Percentiles rank a stretch among this genome's conserved stretches.
phyloP scores from a whole-genome alignment of 2,329 filamentous ascomycete genomes.

The Nemania sp. region DNA sequence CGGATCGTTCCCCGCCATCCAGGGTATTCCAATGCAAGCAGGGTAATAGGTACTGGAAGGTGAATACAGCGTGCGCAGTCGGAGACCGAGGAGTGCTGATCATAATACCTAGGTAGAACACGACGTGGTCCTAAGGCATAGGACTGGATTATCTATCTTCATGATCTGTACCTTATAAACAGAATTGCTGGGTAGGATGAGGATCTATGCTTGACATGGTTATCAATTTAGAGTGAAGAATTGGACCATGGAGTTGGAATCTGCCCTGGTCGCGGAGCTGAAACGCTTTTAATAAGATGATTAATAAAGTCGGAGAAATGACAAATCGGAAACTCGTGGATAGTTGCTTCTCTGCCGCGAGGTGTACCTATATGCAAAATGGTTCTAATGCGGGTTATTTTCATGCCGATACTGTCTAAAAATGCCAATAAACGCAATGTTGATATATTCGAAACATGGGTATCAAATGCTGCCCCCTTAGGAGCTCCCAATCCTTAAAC shows the following conservation, averaged over 20 bases:
- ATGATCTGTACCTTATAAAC: slow-evolving; percentile 17
- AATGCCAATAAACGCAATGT: slow-evolving; percentile 16
- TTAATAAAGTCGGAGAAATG: slow-evolving; percentile 10
- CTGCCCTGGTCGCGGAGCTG: slow-evolving; percentile 24
- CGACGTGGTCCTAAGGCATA: slow-evolving; percentile 15
- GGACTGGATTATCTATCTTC: slow-evolving; percentile 9
- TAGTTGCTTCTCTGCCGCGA: not conserved
- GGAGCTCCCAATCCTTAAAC: slow-evolving; percentile 17
- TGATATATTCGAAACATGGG: slow-evolving; percentile 40
- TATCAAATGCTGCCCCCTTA: slow-evolving; percentile 43
- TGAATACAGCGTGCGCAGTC: slow-evolving; percentile 2
- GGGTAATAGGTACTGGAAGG: not conserved
- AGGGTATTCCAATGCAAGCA: not conserved
- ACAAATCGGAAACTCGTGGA: slow-evolving; percentile 6
- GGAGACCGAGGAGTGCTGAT: not conserved
- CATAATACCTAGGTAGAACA: not conserved
- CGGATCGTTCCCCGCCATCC: not conserved
- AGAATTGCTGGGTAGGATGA: slow-evolving; percentile 27
- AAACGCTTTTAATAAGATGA: slow-evolving; percentile 13
- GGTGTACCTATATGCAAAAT: not conserved
- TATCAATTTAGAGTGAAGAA: slow-evolving; percentile 9
- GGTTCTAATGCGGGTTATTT: not conserved
- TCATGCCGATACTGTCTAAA: not conserved
- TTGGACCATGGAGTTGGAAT: slow-evolving; percentile 12
- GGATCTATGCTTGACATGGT: slow-evolving; percentile 21